Evolutionary conservation across 2,329 filamentous ascomycete genomes (phyloP).

Genomic region (Knoxdaviesia proteae): DNA sequence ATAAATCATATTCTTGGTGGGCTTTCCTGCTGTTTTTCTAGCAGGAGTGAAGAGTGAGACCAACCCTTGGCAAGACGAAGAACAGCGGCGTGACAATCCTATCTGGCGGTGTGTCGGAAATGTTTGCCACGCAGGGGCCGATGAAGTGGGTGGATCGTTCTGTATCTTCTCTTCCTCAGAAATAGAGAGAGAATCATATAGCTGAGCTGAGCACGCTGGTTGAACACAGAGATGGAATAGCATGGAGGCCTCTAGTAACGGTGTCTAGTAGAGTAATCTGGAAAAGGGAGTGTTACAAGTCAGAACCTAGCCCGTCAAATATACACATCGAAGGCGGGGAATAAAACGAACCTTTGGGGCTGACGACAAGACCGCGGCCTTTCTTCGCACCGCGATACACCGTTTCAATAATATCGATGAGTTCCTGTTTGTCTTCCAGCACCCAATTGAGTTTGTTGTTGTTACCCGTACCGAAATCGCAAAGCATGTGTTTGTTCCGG

Average conservation of each 20-base stretch:
- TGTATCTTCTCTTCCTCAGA: too few species aligned
- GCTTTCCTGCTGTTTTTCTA: too few species aligned
- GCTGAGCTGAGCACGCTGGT: too few species aligned
- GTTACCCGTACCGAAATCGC: slow-evolving; percentile 92
- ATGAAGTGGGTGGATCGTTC: too few species aligned
- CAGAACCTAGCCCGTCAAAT: neutral
- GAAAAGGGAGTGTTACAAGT: neutral
- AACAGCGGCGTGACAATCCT: neutral
- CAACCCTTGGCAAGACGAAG: slow-evolving; percentile 7
- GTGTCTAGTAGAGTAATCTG: slow-evolving; percentile 17
- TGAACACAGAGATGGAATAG: neutral
- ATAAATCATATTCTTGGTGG: too few species aligned
- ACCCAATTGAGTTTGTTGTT: slow-evolving; percentile 98
- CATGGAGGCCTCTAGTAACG: slow-evolving; percentile 11
- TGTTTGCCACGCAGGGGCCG: too few species aligned
- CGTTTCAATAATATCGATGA: slow-evolving; percentile 96
- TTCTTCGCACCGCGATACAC: slow-evolving; percentile 98
- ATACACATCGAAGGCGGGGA: neutral
- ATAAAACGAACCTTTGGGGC: slow-evolving; percentile 46
- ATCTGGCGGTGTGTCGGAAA: too few species aligned
- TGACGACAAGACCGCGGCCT: slow-evolving; percentile 85
- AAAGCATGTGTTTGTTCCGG: slow-evolving; percentile 98
- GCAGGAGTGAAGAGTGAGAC: slow-evolving; percentile 8
- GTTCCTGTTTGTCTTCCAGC: slow-evolving; percentile 83
- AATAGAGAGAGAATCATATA: too few species aligned